Conservation (phyloP, 768 basidiomycete genomes). For the Multifurca ochricompacta region DNA sequence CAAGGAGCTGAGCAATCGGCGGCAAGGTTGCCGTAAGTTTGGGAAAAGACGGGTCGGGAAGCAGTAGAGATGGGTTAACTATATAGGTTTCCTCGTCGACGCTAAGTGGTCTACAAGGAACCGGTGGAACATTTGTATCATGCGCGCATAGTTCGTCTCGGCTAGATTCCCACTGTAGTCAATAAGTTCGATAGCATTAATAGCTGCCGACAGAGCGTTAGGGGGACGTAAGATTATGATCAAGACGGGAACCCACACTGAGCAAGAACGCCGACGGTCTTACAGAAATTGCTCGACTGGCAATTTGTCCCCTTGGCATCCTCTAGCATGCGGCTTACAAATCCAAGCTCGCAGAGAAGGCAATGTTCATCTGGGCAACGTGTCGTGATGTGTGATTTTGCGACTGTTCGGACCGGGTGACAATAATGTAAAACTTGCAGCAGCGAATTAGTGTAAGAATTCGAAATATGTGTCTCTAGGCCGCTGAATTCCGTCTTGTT, state of each 20-base stretch:
- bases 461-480: conserved; percentile 92
- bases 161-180: conserved; percentile 75
- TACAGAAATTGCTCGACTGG: conserved; percentile 95
- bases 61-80: conserved; percentile 47
- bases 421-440: conserved; percentile 88
- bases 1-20: conserved; percentile 80
- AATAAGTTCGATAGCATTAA: conserved; percentile 79
- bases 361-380: conserved; percentile 89
- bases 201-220: conserved; percentile 35
- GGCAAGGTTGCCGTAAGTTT: conserved; percentile 33
- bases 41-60: conserved; percentile 24
- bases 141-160: conserved; percentile 73
- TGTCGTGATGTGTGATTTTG: conserved; percentile 87
- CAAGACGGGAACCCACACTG: conserved; percentile 47
- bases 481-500: conserved; percentile 89
- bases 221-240: background rate
- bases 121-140: conserved; percentile 93
- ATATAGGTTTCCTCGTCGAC: conserved; percentile 62
- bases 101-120: conserved; percentile 82
- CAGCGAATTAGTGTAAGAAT: conserved; percentile 92
- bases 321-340: conserved; percentile 90
- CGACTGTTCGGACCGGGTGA: conserved; percentile 65
- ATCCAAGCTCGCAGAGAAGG: conserved; percentile 90
- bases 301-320: conserved; percentile 92
- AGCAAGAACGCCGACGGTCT: conserved; percentile 81